phyloP scores from a whole-genome alignment of 2,329 filamentous ascomycete species.

The Talaromyces sp. region DNA sequence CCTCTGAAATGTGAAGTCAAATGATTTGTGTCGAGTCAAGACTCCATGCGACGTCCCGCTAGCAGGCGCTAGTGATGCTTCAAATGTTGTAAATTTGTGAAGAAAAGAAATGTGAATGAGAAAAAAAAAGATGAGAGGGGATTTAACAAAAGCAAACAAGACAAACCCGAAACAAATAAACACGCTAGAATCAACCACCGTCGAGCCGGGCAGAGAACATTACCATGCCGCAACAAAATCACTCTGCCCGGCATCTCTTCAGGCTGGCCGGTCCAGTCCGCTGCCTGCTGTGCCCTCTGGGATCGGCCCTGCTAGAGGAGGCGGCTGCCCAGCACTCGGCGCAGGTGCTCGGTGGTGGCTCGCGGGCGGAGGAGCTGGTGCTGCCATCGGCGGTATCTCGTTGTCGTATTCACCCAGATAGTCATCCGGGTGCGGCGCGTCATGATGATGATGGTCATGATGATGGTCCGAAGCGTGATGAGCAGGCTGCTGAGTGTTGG shows the following conservation, averaged over 20 bases:
- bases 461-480: constrained; percentile 36
- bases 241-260: constrained; percentile 13
- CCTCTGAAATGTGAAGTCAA: too few species aligned
- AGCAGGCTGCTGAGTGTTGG: constrained; percentile 23
- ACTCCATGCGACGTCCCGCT: background rate
- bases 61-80: background rate
- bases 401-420: constrained; percentile 47
- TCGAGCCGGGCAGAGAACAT: background rate
- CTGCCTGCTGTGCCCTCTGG: constrained; percentile 4
- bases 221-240: background rate
- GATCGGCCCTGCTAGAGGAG: constrained; percentile 4
- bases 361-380: constrained; percentile 55
- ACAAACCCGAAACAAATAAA: background rate
- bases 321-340: constrained; percentile 1
- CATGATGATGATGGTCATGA: constrained; percentile 35
- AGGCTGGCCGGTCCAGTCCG: constrained; percentile 24
- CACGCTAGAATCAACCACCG: background rate
- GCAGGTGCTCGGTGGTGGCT: constrained; percentile 25
- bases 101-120: background rate
- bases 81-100: background rate
- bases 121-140: background rate
- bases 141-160: background rate
- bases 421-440: constrained; percentile 45
- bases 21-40: background rate
- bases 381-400: constrained; percentile 37